Percentiles rank a stretch among this genome's conserved stretches.
Evolutionary conservation across 2,329 filamentous ascomycete species (phyloP).

Genomic region (Hyphodiscus sp.): DNA sequence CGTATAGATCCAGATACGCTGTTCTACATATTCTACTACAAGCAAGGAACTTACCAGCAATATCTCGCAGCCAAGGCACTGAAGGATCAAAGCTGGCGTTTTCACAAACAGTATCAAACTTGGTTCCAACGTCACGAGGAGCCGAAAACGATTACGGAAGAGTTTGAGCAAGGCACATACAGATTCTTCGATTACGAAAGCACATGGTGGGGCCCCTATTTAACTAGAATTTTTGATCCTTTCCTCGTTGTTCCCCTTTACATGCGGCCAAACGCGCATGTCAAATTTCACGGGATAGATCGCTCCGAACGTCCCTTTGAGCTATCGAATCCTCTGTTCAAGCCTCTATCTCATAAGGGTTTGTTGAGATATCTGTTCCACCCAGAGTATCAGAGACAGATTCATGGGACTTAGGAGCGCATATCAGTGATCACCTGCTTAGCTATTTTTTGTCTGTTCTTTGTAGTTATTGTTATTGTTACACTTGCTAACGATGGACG

Average conservation of each 20-base stretch:
- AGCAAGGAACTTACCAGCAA: slow-evolving; percentile 92
- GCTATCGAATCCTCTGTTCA: background rate
- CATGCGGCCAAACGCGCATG: background rate
- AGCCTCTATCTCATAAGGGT: background rate
- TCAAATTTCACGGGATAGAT: background rate
- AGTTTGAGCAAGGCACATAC: slow-evolving; percentile 98
- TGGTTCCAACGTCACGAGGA: slow-evolving; percentile 99
- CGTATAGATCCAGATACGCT: slow-evolving; percentile 92
- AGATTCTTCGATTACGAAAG: slow-evolving; percentile 99
- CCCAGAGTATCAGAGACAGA: background rate
- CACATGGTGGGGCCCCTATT: slow-evolving; percentile 68
- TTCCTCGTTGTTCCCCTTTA: slow-evolving; percentile 1
- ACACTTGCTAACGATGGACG: slow-evolving; percentile 6
- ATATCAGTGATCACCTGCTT: too few relatives aligned
- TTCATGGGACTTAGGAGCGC: background rate
- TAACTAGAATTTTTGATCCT: slow-evolving; percentile 1
- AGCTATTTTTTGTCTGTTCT: slow-evolving; percentile 1
- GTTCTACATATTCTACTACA: slow-evolving; percentile 99
- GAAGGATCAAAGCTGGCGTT: slow-evolving; percentile 97
- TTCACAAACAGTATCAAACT: slow-evolving; percentile 99
- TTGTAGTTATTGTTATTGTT: slow-evolving; percentile 6
- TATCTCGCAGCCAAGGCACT: slow-evolving; percentile 93
- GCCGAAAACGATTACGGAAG: slow-evolving; percentile 96
- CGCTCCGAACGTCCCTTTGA: background rate
- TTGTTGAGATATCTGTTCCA: background rate